Evolutionary conservation across 2,329 filamentous ascomycete genomes (phyloP), one percentile per base, ranked within the genome.

Genomic region (Aspergillus hiratsukae): DNA sequence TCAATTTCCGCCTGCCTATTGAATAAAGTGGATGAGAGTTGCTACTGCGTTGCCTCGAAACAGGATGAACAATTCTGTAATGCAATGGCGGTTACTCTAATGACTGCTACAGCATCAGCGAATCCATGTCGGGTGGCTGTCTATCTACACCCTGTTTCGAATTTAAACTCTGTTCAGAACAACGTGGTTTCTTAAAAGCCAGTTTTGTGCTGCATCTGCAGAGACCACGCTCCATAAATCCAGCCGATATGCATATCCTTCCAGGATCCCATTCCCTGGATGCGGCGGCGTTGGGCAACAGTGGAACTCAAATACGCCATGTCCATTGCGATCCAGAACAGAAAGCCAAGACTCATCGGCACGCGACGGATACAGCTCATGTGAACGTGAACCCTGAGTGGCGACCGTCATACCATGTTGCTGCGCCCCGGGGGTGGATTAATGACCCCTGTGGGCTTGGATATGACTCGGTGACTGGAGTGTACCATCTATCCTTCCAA

Each of bases 391-490:
- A 1, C 14, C 0, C 31, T 17, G 3, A 37, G 51, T 67, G 66
- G 66, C 58, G 64, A 19, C 72, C 72, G 46, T 63, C 62, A 1
- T 76, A 70, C 56, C 76, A 78, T 56, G 52, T 77, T 4, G 66
- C 65, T 25, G 69, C 75, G 1, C 69, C 72, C 7, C 55, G 51
- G 31, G 72, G 73, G 21, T 78, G 76, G 76, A 67, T 77, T 62
- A 78, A 78, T 51, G 76, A 78, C 48, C 76, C 76, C 4, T 78
- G 75, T 58, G 76, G 70, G 1, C 68, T 71, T 3, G 70, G 71
- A 21, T 77, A 75, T 53, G 74, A 78, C 49, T 67, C 73, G 2
- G 52, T 55, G 21, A 77, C 73, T 9, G 66, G 67, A 4, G 59
- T 71, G 5, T 78, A 78, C 46, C 76, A 78, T 54, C 21, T 78